These are phyloP conservation scores for Heliamphora exappendiculata DNA, from an alignment of 148 eudicot species.

Conservation along the genomic window DNA sequence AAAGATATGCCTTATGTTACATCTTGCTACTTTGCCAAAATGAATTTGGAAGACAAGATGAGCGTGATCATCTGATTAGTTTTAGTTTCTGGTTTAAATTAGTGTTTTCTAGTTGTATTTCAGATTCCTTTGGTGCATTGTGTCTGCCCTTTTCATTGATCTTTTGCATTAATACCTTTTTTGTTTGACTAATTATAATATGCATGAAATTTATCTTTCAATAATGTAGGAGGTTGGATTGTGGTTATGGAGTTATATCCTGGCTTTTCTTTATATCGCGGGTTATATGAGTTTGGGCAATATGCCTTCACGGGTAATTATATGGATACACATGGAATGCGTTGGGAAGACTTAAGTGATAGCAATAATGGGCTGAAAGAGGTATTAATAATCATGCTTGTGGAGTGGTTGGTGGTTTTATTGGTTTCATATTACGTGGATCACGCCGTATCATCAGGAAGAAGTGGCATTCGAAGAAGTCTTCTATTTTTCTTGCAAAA, in stretches of 20 bases:
- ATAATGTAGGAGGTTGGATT: slow-evolving; percentile 51
- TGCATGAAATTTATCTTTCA: neutral
- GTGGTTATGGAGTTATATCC: slow-evolving; percentile 81
- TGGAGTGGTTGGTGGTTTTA: slow-evolving; percentile 71
- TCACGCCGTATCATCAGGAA: slow-evolving; percentile 62
- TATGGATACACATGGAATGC: slow-evolving; percentile 75
- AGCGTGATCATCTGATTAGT: no score
- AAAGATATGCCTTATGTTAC: no score
- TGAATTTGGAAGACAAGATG: no score
- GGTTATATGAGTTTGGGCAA: slow-evolving; percentile 67
- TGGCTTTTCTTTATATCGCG: slow-evolving; percentile 69
- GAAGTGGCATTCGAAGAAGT: slow-evolving; percentile 48
- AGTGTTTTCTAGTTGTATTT: no score
- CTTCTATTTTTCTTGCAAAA: slow-evolving; percentile 47
- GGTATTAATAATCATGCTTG: slow-evolving; percentile 60
- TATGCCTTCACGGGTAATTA: slow-evolving; percentile 45
- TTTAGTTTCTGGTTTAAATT: no score
- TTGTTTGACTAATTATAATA: slow-evolving; percentile 7
- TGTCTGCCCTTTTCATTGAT: no score
- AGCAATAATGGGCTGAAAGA: slow-evolving; percentile 61
- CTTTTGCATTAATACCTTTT: neutral
- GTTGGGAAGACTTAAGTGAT: slow-evolving; percentile 63
- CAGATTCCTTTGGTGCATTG: no score
- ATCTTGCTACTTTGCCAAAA: no score
- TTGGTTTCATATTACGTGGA: slow-evolving; percentile 60